These are phyloP conservation scores for Arthroderma sp. DNA, from an alignment of 2,329 filamentous ascomycete species.

Conservation along the genomic window DNA sequence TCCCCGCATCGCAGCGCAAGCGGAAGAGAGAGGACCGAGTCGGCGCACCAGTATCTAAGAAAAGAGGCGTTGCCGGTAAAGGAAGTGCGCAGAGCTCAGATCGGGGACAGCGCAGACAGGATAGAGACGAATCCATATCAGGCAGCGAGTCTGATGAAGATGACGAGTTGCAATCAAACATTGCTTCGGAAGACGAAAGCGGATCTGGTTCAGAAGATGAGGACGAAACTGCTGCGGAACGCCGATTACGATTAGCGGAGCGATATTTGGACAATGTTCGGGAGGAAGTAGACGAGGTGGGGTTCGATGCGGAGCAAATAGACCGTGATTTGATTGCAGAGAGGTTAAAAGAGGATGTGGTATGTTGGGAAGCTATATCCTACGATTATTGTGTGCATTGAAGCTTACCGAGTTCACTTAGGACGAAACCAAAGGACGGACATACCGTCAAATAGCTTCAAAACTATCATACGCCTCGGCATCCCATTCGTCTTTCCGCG, in stretches of 20 bases:
- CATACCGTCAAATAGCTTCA: conserved; percentile 68
- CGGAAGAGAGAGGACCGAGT: conserved; percentile 55
- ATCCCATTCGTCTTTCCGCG: conserved; percentile 59
- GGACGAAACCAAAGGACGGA: conserved; percentile 76
- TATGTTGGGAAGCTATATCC: conserved; percentile 19
- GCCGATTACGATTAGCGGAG: conserved; percentile 74
- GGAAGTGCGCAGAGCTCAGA: conserved; percentile 23
- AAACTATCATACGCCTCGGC: conserved; percentile 58
- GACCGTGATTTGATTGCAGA: conserved; percentile 87
- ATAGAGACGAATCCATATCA: conserved; percentile 69
- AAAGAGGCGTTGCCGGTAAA: conserved; percentile 29
- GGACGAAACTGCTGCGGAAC: conserved; percentile 76
- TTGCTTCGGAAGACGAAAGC: conserved; percentile 34
- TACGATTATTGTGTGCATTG: background rate
- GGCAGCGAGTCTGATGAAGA: conserved; percentile 66
- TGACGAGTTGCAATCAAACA: conserved; percentile 30
- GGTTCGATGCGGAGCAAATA: conserved; percentile 88
- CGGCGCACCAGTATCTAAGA: conserved; percentile 32
- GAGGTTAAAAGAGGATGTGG: conserved; percentile 77
- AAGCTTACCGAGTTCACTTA: conserved; percentile 11
- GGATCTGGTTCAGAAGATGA: conserved; percentile 53
- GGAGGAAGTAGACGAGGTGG: conserved; percentile 66
- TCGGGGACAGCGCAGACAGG: conserved; percentile 19
- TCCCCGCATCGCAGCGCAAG: conserved; percentile 77
- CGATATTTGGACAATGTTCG: conserved; percentile 84